These are phyloP conservation scores for Pittosporum tobira DNA, from an alignment of 129 eudicot genomes.

Conservation along the genomic window DNA sequence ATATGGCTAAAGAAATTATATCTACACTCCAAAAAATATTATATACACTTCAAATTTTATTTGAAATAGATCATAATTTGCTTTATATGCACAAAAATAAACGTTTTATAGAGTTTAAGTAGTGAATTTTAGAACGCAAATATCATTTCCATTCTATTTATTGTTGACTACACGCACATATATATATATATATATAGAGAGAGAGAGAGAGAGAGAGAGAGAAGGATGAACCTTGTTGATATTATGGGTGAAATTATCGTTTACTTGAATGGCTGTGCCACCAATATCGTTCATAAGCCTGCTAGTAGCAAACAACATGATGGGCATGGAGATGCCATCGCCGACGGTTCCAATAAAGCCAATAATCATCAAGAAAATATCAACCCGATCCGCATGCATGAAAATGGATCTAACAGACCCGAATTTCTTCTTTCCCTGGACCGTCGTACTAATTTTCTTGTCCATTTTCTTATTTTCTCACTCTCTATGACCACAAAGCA, in stretches of 20 bases:
- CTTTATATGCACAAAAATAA: too few relatives aligned
- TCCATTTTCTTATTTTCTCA: too few relatives aligned
- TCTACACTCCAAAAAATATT: background rate
- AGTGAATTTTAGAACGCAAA: too few relatives aligned
- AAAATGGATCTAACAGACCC: conserved; percentile 61
- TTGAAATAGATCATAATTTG: too few relatives aligned
- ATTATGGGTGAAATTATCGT: conserved; percentile 22
- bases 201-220: background rate
- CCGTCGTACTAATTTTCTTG: too few relatives aligned
- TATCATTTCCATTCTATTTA: too few relatives aligned
- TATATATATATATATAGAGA: too few relatives aligned
- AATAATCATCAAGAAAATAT: conserved; percentile 47
- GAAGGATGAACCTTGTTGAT: conserved; percentile 45
- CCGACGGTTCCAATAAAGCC: conserved; percentile 72
- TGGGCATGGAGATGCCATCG: conserved; percentile 72
- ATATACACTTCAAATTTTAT: too few relatives aligned
- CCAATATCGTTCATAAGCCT: conserved; percentile 79
- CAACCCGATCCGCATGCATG: conserved; percentile 79
- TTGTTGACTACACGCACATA: background rate
- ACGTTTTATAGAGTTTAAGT: too few relatives aligned
- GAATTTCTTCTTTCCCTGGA: conserved; percentile 10
- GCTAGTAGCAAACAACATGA: conserved; percentile 53
- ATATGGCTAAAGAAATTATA: too few relatives aligned
- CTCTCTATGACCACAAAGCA: too few relatives aligned
- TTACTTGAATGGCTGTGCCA: conserved; percentile 10